phyloP scores from a whole-genome alignment of 2,329 filamentous ascomycete species.

The Myriosclerotinia scirpicola region DNA sequence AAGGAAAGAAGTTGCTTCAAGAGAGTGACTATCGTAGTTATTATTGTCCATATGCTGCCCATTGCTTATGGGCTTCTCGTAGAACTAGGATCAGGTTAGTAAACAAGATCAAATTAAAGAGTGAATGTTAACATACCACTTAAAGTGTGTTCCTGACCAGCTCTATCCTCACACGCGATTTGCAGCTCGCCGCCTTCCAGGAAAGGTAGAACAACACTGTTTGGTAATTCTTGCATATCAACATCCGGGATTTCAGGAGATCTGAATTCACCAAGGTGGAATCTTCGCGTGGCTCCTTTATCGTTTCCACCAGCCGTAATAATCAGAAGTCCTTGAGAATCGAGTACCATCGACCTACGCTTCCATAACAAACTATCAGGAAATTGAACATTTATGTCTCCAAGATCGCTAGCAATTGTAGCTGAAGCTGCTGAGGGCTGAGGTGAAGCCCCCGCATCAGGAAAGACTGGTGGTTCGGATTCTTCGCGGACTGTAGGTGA shows the following conservation, averaged over 20 bases:
- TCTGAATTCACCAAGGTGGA: constrained; percentile 82
- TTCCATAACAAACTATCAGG: constrained; percentile 97
- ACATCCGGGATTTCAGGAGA: constrained; percentile 80
- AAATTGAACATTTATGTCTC: constrained; percentile 95
- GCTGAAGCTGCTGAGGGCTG: constrained; percentile 41
- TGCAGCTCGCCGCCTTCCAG: constrained; percentile 63
- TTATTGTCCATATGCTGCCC: constrained; percentile 35
- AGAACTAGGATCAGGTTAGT: constrained; percentile 33
- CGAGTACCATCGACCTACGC: constrained; percentile 81
- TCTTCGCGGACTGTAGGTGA: constrained; percentile 44
- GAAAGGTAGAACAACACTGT: constrained; percentile 69
- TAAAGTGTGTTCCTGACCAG: constrained; percentile 56
- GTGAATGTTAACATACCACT: constrained; percentile 39
- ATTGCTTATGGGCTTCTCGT: constrained; percentile 36
- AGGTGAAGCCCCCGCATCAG: constrained; percentile 23
- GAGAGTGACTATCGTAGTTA: constrained; percentile 15
- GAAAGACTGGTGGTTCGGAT: constrained; percentile 35
- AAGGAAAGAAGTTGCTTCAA: constrained; percentile 8
- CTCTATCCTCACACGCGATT: constrained; percentile 62
- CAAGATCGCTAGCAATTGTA: constrained; percentile 42
- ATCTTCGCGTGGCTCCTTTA: constrained; percentile 66
- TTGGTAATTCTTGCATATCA: constrained; percentile 87
- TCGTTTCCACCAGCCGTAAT: constrained; percentile 53
- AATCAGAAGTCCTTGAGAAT: constrained; percentile 79
- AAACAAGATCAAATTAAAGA: neutral